Percentiles rank a stretch among this genome's conserved stretches.
Conservation (phyloP, 1,284 basidiomycete species). For the Papiliotrema flavescens region DNA sequence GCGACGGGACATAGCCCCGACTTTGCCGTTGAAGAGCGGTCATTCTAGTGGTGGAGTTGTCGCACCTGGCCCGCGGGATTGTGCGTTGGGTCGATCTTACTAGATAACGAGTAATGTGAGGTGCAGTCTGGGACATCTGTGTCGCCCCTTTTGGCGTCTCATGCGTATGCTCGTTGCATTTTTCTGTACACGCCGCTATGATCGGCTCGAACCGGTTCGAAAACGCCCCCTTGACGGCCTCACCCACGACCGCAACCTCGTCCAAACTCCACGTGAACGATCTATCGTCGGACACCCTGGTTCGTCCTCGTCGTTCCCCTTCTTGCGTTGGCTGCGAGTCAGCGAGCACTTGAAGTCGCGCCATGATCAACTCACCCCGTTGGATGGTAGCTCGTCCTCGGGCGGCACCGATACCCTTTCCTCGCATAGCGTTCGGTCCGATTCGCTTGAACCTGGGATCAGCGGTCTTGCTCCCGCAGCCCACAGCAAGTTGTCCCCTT, state of each 20-base stretch:
- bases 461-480: background rate
- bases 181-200: background rate
- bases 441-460: constrained; percentile 89
- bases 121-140: too few relatives aligned
- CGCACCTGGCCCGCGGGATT: too few relatives aligned
- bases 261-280: background rate
- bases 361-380: constrained; percentile 30
- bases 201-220: too few relatives aligned
- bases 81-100: too few relatives aligned
- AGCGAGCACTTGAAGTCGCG: background rate
- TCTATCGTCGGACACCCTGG: constrained; percentile 48
- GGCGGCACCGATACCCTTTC: constrained; percentile 91
- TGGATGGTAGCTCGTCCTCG: constrained; percentile 51
- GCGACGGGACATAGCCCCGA: background rate
- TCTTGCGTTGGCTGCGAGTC: constrained; percentile 41
- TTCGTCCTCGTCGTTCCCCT: constrained; percentile 45
- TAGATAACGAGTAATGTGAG: too few relatives aligned
- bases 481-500: background rate
- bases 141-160: background rate
- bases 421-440: constrained; percentile 96
- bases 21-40: too few relatives aligned
- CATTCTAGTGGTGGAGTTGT: too few relatives aligned
- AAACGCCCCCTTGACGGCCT: background rate
- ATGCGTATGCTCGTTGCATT: background rate
- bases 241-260: background rate